These are phyloP conservation scores for Ligustrum vulgare DNA, from an alignment of 257 asterid genomes.

Conservation along the genomic window DNA sequence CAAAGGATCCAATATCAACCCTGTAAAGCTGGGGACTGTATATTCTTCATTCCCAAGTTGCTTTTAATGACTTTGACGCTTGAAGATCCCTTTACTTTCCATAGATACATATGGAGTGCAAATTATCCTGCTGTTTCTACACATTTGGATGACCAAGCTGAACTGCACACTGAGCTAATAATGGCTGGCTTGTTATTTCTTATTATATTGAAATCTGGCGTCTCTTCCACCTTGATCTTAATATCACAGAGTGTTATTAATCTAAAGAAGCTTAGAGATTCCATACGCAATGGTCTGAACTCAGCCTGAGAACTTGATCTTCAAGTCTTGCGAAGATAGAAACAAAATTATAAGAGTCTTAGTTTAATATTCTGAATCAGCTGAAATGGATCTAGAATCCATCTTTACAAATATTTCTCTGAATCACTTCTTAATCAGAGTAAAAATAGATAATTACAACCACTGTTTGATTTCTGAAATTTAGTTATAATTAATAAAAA, in stretches of 20 bases:
- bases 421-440: neutral
- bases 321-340: neutral
- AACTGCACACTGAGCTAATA: neutral
- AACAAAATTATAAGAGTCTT: neutral
- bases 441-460: neutral
- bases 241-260: neutral
- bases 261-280: neutral
- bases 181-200: neutral
- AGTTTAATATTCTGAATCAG: neutral
- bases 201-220: neutral
- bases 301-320: neutral
- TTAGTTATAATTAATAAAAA: too few relatives aligned
- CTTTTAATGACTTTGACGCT: neutral
- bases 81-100: neutral
- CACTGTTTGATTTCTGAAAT: too few relatives aligned
- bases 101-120: neutral
- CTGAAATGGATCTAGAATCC: neutral
- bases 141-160: neutral
- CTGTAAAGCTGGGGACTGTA: neutral
- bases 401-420: neutral
- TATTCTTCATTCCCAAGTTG: neutral
- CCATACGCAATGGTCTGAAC: neutral
- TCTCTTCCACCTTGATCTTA: neutral
- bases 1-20: neutral
- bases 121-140: neutral